Conservation (phyloP, 192 early-diverging fungal species). For the Phlyctochytrium planicorne region DNA sequence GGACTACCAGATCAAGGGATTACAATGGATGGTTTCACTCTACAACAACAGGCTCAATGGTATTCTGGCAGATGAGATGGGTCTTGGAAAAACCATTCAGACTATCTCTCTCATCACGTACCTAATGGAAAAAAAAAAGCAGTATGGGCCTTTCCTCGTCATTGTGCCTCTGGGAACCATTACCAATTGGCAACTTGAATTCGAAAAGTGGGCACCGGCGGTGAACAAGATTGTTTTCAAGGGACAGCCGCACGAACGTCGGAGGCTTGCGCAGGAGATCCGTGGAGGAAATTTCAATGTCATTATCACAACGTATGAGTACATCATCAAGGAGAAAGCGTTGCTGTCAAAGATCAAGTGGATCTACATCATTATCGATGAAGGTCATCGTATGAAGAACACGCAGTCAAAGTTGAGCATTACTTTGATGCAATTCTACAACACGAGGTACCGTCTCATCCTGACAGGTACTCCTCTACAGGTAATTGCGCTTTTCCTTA, state of each 20-base stretch:
- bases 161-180: constrained; percentile 91
- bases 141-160: constrained; percentile 82
- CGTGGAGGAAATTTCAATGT: constrained; percentile 86
- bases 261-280: constrained; percentile 71
- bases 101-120: constrained; percentile 85
- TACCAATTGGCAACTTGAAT: constrained; percentile 93
- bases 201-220: constrained; percentile 96
- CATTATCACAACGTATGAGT: constrained; percentile 95
- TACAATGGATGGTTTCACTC: constrained; percentile 89
- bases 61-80: constrained; percentile 62
- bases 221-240: constrained; percentile 91
- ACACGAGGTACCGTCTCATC: constrained; percentile 87
- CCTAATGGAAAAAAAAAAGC: constrained; percentile 69
- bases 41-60: constrained; percentile 96
- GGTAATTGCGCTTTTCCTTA: constrained; percentile 34
- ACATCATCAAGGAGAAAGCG: constrained; percentile 89
- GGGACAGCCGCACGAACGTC: constrained; percentile 75
- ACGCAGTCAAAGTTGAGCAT: constrained; percentile 81
- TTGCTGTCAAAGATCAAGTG: constrained; percentile 89
- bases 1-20: constrained; percentile 89
- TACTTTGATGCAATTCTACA: constrained; percentile 86
- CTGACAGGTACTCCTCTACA: constrained; percentile 98
- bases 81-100: constrained; percentile 81
- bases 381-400: constrained; percentile 99
- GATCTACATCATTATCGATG: constrained; percentile 98